These are phyloP conservation scores for Solidago caesia DNA, from an alignment of 129 eudicot species.

Conservation along the genomic window DNA sequence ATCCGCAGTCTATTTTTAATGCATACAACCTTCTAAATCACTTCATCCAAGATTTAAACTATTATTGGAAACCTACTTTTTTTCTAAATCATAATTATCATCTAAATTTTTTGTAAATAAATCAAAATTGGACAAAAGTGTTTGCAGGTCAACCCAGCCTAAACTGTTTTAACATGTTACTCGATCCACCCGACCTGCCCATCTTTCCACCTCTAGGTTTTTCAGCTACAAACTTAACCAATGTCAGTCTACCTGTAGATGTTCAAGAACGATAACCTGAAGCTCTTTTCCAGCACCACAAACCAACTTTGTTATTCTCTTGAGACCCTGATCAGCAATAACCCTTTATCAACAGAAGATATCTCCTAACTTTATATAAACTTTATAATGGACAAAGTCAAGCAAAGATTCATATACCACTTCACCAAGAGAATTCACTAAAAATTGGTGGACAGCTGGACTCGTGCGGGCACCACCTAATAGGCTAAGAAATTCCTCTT, in stretches of 20 bases:
- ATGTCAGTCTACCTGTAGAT: constrained; percentile 67
- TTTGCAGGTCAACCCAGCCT: neutral
- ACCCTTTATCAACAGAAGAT: constrained; percentile 13
- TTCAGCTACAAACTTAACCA: constrained; percentile 6
- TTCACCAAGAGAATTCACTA: constrained; percentile 91
- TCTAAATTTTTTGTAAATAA: neutral
- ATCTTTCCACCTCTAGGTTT: neutral
- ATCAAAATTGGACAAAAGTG: neutral
- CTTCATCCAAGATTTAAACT: neutral
- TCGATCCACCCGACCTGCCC: neutral
- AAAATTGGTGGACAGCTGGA: constrained; percentile 93
- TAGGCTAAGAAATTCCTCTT: constrained; percentile 93
- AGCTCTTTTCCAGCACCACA: constrained; percentile 91
- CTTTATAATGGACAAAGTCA: constrained; percentile 11
- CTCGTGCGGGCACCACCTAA: constrained; percentile 97
- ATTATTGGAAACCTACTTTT: neutral
- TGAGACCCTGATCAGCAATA: constrained; percentile 74
- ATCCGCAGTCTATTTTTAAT: neutral
- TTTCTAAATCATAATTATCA: neutral
- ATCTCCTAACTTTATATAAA: neutral
- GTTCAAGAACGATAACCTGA: constrained; percentile 78
- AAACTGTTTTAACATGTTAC: constrained; percentile 5
- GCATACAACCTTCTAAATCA: neutral
- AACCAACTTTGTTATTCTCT: constrained; percentile 74
- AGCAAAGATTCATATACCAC: constrained; percentile 48